Conservation (phyloP, 345 rosid species). For the Linum trigynum region DNA sequence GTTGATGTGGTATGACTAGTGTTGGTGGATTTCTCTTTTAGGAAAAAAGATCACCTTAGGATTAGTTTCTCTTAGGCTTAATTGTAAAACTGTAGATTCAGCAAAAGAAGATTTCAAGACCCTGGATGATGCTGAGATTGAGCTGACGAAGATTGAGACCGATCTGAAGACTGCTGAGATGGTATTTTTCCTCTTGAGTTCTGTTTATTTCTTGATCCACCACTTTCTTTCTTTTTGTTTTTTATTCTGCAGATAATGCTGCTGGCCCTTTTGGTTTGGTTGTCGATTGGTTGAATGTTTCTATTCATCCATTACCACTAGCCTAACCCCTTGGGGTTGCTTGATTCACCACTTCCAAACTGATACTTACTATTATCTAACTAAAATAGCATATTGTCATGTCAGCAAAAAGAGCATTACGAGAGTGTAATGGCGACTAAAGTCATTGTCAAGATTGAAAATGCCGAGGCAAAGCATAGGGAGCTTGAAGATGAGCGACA, state of each 20-base stretch:
- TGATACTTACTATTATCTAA: constrained; percentile 5
- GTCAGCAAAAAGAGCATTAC: constrained; percentile 69
- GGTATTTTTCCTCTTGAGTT: constrained; percentile 25
- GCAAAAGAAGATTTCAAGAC: constrained; percentile 66
- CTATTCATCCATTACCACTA: too few species aligned
- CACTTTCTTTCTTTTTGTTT: too few species aligned
- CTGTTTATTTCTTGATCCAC: neutral
- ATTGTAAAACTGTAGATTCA: constrained; percentile 36
- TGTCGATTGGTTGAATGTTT: too few species aligned
- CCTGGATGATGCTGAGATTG: constrained; percentile 64
- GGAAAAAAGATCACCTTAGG: neutral
- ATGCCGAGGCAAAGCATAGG: constrained; percentile 46
- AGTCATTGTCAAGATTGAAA: constrained; percentile 60
- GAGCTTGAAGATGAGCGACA: constrained; percentile 49
- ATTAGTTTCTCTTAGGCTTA: neutral
- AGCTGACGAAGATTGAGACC: constrained; percentile 59
- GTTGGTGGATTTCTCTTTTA: neutral
- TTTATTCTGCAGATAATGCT: too few species aligned
- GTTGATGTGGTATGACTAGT: constrained; percentile 50
- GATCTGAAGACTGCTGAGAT: constrained; percentile 47
- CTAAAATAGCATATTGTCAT: constrained; percentile 19
- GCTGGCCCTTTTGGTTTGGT: too few species aligned
- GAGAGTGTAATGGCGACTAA: constrained; percentile 61
- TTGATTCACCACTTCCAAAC: neutral
- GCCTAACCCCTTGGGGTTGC: neutral